Base-by-base conservation (phyloP, 305 asterid species). In the Andrographis paniculata region DNA sequence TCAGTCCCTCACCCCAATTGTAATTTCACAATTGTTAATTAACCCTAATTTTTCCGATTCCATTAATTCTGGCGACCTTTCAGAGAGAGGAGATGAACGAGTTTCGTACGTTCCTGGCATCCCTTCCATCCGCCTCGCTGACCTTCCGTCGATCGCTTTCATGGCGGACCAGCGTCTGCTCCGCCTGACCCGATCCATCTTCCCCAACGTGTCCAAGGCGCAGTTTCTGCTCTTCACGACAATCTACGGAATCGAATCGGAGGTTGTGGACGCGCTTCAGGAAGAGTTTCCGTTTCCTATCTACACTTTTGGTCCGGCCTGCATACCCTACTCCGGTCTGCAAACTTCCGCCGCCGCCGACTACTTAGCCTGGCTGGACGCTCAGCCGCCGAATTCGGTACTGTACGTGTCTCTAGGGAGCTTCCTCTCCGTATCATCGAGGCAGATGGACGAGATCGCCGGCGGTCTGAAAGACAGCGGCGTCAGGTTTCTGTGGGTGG, bases 401-500 rank as follows among this genome's bases (percentile, higher is more conserved):
- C 17, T 37, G 42, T 37, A 37, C 17, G 7, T 37, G 3, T 37
- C 42, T 1, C 42, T 37, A 2, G 42, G 42, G 5, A 37, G 42
- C 42, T 37, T 13, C 8, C 42, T 37, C 17, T 37, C 42, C 4
- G 42, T n/a, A 2, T 37, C 42, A 12, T 3, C 17, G 14, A 17
- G 17, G 6, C 42, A 37, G 8, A 37, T 13, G 17, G 42, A 37
- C 12, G 42, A 37, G 8, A 37, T 37, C 8, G 42, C 42, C 4
- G 42, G 3, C 4, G 42, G 17, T 5, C 42, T 37, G 4, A 3
- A 9, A 6, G 17, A 4, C 14, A 37, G 42, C 17, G 42, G 42
- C 17, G 42, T 37, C 17, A 53, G 78, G 33, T 82, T 73, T 58
- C 36, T 82, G 56, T 65, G 77, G 87, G 91, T n/a, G n/a, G n/a